Conservation (phyloP, 2,329 filamentous ascomycete species). For the Tolypocladium tropicale region DNA sequence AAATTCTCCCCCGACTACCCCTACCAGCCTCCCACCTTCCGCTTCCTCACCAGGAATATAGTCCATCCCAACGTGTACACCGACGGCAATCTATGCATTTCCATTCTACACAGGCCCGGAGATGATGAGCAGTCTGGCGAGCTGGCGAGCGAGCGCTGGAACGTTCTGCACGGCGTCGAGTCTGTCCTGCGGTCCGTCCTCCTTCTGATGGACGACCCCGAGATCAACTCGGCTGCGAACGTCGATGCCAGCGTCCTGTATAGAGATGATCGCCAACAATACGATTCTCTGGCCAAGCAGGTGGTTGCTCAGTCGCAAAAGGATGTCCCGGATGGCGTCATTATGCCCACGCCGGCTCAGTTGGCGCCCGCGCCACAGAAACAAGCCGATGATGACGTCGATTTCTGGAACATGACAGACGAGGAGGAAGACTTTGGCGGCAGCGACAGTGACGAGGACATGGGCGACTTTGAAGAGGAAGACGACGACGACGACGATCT, state of each 20-base stretch:
- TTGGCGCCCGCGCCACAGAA: constrained; percentile 51
- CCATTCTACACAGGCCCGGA: constrained; percentile 85
- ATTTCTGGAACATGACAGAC: constrained; percentile 73
- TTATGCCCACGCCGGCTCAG: constrained; percentile 70
- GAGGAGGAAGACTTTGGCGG: constrained; percentile 70
- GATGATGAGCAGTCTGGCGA: constrained; percentile 92
- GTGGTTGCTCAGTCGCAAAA: constrained; percentile 64
- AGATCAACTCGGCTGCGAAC: constrained; percentile 88
- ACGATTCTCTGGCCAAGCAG: constrained; percentile 58
- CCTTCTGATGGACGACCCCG: constrained; percentile 84
- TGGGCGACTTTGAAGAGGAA: constrained; percentile 51
- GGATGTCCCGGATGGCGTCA: constrained; percentile 70
- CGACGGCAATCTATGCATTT: constrained; percentile 89
- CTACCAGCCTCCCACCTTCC: constrained; percentile 79
- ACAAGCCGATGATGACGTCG: constrained; percentile 56
- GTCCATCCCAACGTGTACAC: constrained; percentile 91
- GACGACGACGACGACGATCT: constrained; percentile 46
- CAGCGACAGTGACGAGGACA: constrained; percentile 56
- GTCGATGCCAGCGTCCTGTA: constrained; percentile 86
- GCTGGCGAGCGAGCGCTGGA: constrained; percentile 83
- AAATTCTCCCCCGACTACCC: constrained; percentile 83
- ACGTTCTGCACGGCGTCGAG: constrained; percentile 86
- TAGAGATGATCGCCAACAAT: constrained; percentile 59
- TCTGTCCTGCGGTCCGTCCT: constrained; percentile 89
- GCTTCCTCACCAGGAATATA: constrained; percentile 63